A percentile compares a stretch with the other conserved stretches of the same genome.
Evolutionary conservation across 73 alveolate species (phyloP).

Genomic region (Paramecium sonneborni): DNA sequence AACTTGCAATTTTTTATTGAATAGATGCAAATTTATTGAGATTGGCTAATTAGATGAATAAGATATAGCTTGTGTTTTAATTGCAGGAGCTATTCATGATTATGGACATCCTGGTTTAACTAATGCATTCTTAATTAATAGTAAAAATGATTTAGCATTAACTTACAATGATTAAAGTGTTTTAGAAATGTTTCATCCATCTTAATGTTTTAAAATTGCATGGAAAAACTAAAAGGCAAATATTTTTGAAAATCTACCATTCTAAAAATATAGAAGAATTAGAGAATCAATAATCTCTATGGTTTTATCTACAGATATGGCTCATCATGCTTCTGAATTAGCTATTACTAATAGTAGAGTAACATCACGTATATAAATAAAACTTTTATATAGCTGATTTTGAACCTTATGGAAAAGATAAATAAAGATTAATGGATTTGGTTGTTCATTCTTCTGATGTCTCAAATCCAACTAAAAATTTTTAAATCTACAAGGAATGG

Average conservation of each 20-base stretch:
- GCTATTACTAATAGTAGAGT: slow-evolving; percentile 68
- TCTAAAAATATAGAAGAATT: slow-evolving; percentile 66
- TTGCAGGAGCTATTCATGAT: slow-evolving; percentile 86
- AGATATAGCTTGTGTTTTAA: slow-evolving; percentile 76
- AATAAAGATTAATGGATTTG: slow-evolving; percentile 69
- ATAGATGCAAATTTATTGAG: slow-evolving; percentile 73
- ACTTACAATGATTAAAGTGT: slow-evolving; percentile 80
- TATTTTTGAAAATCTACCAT: slow-evolving; percentile 58
- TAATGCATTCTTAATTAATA: slow-evolving; percentile 81
- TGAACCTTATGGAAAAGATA: slow-evolving; percentile 72
- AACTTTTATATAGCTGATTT: slow-evolving; percentile 51
- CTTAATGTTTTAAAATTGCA: slow-evolving; percentile 71
- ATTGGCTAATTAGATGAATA: slow-evolving; percentile 71
- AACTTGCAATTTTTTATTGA: slow-evolving; percentile 71
- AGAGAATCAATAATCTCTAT: slow-evolving; percentile 79
- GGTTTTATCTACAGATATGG: slow-evolving; percentile 89
- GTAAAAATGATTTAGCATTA: slow-evolving; percentile 78
- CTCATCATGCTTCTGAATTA: slow-evolving; percentile 77
- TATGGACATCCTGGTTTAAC: slow-evolving; percentile 84
- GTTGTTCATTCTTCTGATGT: slow-evolving; percentile 77
- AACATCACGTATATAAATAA: slow-evolving; percentile 47
- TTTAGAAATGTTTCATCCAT: slow-evolving; percentile 83
- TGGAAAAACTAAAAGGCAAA: neutral
- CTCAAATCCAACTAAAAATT: slow-evolving; percentile 73
- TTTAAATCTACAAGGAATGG: slow-evolving; percentile 72